Percentiles rank a stretch among this genome's conserved stretches.
phyloP scores from a whole-genome alignment of 2,329 filamentous ascomycete genomes.

The Sporothrix variecibatus region DNA sequence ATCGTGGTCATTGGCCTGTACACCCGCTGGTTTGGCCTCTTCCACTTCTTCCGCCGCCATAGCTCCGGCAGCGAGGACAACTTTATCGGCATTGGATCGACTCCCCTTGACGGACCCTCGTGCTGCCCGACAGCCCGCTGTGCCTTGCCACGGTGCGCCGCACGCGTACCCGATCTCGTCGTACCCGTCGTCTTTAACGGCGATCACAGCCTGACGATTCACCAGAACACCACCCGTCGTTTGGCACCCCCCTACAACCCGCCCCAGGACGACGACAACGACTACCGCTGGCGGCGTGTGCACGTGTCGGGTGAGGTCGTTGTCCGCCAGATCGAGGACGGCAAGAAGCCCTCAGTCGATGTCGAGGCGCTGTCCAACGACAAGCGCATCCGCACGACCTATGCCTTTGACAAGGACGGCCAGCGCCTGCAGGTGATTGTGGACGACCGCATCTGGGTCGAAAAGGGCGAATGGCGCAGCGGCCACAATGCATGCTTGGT shows the following conservation, averaged over 20 bases:
- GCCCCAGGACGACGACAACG: background rate
- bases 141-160: background rate
- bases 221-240: slow-evolving; percentile 40
- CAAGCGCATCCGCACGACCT: slow-evolving; percentile 41
- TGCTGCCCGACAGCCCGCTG: slow-evolving; percentile 7
- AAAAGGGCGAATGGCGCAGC: slow-evolving; percentile 25
- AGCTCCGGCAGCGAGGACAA: background rate
- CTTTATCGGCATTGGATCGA: background rate
- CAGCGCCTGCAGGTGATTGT: slow-evolving; percentile 44
- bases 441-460: slow-evolving; percentile 21
- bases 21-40: background rate
- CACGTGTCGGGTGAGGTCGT: slow-evolving; percentile 50
- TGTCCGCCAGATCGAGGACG: slow-evolving; percentile 39
- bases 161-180: background rate
- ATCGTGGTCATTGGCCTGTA: background rate
- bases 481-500: slow-evolving; percentile 48
- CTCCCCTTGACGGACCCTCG: slow-evolving; percentile 25
- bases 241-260: slow-evolving; percentile 28
- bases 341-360: slow-evolving; percentile 41
- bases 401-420: slow-evolving; percentile 38
- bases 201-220: slow-evolving; percentile 43
- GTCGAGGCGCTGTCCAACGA: slow-evolving; percentile 52
- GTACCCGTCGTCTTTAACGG: slow-evolving; percentile 41
- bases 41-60: background rate
- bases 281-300: slow-evolving; percentile 35